A percentile compares a stretch with the other conserved stretches of the same genome.
phyloP scores from a whole-genome alignment of 2,329 filamentous ascomycete genomes.

The Aspergillus sp. region DNA sequence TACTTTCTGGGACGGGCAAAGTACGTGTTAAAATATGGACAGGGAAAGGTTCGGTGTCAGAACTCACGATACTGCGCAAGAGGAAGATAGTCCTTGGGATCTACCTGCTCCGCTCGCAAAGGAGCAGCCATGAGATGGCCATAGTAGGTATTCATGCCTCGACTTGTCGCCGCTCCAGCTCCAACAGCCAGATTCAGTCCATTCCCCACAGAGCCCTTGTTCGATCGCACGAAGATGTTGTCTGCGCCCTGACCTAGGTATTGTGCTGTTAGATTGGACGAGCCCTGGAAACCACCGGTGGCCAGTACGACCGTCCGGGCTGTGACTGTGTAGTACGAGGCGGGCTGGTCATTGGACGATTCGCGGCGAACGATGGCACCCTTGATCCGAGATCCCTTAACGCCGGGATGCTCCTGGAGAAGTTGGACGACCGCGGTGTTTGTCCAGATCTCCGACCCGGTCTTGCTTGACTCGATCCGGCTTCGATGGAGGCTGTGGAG shows the following conservation, averaged over 20 bases:
- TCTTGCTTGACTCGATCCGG: conserved; percentile 19
- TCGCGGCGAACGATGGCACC: conserved; percentile 23
- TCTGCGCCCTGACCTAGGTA: conserved; percentile 24
- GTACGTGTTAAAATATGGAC: background rate
- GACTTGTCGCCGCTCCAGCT: conserved; percentile 25
- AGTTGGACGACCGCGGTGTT: conserved; percentile 23
- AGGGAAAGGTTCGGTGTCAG: background rate
- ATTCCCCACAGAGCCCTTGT: conserved; percentile 26
- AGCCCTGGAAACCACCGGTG: conserved; percentile 28
- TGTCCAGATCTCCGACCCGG: conserved; percentile 20
- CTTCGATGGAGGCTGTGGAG: conserved; percentile 21
- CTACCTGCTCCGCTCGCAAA: conserved; percentile 20
- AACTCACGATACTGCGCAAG: conserved; percentile 27
- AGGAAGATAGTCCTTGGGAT: conserved; percentile 24
- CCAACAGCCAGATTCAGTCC: conserved; percentile 23
- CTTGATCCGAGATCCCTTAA: conserved; percentile 21
- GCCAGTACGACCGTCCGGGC: conserved; percentile 25
- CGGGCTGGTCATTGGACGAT: background rate
- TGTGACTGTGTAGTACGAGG: conserved; percentile 16
- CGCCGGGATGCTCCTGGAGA: conserved; percentile 19
- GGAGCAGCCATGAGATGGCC: conserved; percentile 28
- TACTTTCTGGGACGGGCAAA: conserved; percentile 19
- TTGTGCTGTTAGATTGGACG: conserved; percentile 18
- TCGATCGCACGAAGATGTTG: conserved; percentile 29
- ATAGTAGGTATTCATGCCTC: conserved; percentile 29